A percentile compares a stretch with the other conserved stretches of the same genome.
phyloP scores from a whole-genome alignment of 2,329 filamentous ascomycete genomes.

The Xylaria digitata region DNA sequence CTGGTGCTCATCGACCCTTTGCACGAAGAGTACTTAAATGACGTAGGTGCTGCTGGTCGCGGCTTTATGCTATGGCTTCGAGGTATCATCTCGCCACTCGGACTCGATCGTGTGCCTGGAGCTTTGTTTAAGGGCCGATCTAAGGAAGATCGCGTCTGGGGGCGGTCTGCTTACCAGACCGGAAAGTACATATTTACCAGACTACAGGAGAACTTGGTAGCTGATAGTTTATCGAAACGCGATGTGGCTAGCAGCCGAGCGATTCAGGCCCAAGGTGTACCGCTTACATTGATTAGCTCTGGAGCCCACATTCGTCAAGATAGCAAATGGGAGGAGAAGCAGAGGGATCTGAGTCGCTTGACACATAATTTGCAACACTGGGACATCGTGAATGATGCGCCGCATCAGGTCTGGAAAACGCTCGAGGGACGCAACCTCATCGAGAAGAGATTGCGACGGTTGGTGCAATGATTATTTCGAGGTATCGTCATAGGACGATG shows the following conservation, averaged over 20 bases:
- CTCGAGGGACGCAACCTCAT: slow-evolving; percentile 77
- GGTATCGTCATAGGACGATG: slow-evolving; percentile 8
- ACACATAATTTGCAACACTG: slow-evolving; percentile 83
- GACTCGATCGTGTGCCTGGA: slow-evolving; percentile 81
- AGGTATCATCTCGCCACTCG: slow-evolving; percentile 87
- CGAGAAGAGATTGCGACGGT: slow-evolving; percentile 79
- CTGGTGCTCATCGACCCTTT: slow-evolving; percentile 88
- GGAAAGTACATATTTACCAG: slow-evolving; percentile 90
- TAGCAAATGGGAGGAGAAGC: slow-evolving; percentile 81
- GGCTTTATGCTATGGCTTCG: slow-evolving; percentile 90
- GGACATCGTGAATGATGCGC: slow-evolving; percentile 87
- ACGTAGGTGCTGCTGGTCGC: slow-evolving; percentile 72
- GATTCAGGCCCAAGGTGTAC: slow-evolving; percentile 81
- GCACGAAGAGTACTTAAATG: slow-evolving; percentile 84
- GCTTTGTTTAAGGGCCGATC: slow-evolving; percentile 85
- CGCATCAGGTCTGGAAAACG: slow-evolving; percentile 87
- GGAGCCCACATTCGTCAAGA: slow-evolving; percentile 75
- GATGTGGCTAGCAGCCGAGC: slow-evolving; percentile 82
- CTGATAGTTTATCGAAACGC: slow-evolving; percentile 82
- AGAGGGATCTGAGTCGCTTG: slow-evolving; percentile 83
- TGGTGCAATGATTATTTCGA: slow-evolving; percentile 60
- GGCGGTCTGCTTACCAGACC: slow-evolving; percentile 79
- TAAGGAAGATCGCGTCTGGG: slow-evolving; percentile 86
- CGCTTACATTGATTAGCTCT: slow-evolving; percentile 84
- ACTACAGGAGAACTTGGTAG: slow-evolving; percentile 92